Conservation (phyloP, 2,329 filamentous ascomycete species). For the Kalaharituber pfeilii region DNA sequence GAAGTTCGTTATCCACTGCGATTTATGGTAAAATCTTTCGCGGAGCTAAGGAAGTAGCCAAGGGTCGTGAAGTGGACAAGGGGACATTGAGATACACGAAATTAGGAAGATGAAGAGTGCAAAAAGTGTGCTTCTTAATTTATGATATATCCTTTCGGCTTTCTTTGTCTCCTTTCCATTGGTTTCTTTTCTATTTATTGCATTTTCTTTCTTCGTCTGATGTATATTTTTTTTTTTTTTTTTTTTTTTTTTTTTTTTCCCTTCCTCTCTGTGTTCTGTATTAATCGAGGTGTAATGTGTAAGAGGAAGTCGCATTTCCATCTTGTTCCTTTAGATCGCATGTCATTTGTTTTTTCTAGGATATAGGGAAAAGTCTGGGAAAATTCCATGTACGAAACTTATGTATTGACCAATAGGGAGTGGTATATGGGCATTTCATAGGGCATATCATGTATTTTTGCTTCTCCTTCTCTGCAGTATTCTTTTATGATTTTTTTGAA, state of each 20-base stretch:
- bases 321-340: constrained; percentile 3
- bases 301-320: not conserved
- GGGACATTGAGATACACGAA: too few relatives aligned
- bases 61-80: too few relatives aligned
- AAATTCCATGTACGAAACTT: constrained; percentile 5
- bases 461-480: not conserved
- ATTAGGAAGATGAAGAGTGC: too few relatives aligned
- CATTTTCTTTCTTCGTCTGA: too few relatives aligned
- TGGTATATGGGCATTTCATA: constrained; percentile 1
- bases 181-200: too few relatives aligned
- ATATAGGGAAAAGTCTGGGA: not conserved
- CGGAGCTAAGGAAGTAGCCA: too few relatives aligned
- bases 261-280: constrained; percentile 1
- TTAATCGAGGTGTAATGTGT: not conserved
- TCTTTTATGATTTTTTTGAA: constrained; percentile 4
- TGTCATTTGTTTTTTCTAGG: constrained; percentile 3
- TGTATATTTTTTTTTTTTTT: constrained; percentile 2
- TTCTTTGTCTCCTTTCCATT: too few relatives aligned
- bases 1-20: not conserved
- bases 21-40: too few relatives aligned
- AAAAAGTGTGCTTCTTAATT: too few relatives aligned
- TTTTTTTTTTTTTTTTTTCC: constrained; percentile 6
- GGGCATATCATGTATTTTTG: not conserved
- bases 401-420: not conserved
- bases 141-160: too few relatives aligned